These are phyloP conservation scores for Lepraria neglecta DNA, from an alignment of 495 filamentous ascomycete genomes.

Conservation along the genomic window DNA sequence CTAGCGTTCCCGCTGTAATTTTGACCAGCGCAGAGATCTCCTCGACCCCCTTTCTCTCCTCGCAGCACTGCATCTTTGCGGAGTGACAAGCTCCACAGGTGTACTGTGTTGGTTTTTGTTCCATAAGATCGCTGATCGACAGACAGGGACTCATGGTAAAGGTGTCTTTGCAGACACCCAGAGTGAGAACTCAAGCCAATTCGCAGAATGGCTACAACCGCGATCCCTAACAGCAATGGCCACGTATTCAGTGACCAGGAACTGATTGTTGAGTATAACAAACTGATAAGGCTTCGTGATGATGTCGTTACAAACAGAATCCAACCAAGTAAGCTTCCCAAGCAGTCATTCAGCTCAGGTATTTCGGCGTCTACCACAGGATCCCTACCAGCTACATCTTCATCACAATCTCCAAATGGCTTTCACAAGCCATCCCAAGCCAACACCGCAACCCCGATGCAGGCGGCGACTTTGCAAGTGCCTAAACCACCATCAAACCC, in stretches of 20 bases:
- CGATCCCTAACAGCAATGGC: slow-evolving; percentile 21
- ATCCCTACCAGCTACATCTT: not conserved
- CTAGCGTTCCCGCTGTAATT: slow-evolving; percentile 5
- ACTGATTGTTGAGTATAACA: slow-evolving; percentile 54
- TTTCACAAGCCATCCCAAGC: not conserved
- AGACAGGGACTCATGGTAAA: not conserved
- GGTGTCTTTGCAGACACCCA: not conserved
- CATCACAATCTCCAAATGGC: slow-evolving; percentile 9
- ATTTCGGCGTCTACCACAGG: slow-evolving; percentile 6
- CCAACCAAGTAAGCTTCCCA: slow-evolving; percentile 39
- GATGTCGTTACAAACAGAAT: slow-evolving; percentile 43
- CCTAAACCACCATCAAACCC: slow-evolving; percentile 5
- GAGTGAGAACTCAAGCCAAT: not conserved
- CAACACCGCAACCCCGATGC: not conserved
- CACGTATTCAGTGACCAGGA: slow-evolving; percentile 19
- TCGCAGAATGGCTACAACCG: slow-evolving; percentile 4
- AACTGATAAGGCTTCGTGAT: slow-evolving; percentile 69
- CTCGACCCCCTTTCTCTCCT: not conserved
- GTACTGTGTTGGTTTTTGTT: not conserved
- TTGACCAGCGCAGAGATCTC: slow-evolving; percentile 3
- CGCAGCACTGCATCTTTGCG: not conserved
- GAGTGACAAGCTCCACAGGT: not conserved
- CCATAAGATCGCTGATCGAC: slow-evolving; percentile 1
- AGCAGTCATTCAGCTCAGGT: slow-evolving; percentile 36
- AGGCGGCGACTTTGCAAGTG: slow-evolving; percentile 20